Evolutionary conservation across 352 stramenopile genomes (phyloP).

Genomic region (Phytophthora chlamydospora): DNA sequence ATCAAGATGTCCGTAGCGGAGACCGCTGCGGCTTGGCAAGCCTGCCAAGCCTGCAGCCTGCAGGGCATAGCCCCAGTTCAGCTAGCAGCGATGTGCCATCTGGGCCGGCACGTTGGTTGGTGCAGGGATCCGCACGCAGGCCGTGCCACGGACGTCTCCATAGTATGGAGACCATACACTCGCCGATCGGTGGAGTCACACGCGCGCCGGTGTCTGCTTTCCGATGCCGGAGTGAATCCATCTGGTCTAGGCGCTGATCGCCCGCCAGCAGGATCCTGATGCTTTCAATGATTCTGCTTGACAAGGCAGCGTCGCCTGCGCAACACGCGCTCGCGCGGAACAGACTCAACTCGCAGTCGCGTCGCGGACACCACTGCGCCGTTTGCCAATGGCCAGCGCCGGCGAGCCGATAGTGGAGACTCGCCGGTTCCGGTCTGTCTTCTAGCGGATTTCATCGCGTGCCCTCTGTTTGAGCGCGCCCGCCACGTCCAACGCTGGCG

Average conservation of each 20-base stretch:
- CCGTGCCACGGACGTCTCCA: constrained; percentile 11
- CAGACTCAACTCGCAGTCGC: constrained; percentile 11
- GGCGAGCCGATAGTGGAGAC: not conserved
- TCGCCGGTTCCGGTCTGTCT: not conserved
- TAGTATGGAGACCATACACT: constrained; percentile 10
- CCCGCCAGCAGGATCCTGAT: constrained; percentile 19
- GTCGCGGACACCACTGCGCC: not conserved
- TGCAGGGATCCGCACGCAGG: constrained; percentile 1
- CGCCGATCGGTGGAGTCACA: not conserved
- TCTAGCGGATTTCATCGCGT: constrained; percentile 5
- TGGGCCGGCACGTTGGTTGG: not conserved
- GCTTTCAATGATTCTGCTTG: constrained; percentile 22
- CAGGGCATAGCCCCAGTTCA: constrained; percentile 1
- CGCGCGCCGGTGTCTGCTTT: constrained; percentile 10
- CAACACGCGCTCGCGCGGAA: constrained; percentile 16
- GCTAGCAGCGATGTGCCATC: constrained; percentile 25
- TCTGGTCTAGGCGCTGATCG: constrained; percentile 31
- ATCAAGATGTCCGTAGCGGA: constrained; percentile 15
- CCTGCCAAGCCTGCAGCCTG: not conserved
- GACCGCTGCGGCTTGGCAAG: constrained; percentile 9
- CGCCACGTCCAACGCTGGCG: constrained; percentile 6
- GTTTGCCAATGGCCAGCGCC: constrained; percentile 6
- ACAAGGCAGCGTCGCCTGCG: constrained; percentile 16
- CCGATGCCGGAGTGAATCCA: constrained; percentile 18
- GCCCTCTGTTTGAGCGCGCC: not conserved